These are phyloP conservation scores for Diversispora eburnea DNA, from an alignment of 192 early-diverging fungal genomes.

Conservation along the genomic window DNA sequence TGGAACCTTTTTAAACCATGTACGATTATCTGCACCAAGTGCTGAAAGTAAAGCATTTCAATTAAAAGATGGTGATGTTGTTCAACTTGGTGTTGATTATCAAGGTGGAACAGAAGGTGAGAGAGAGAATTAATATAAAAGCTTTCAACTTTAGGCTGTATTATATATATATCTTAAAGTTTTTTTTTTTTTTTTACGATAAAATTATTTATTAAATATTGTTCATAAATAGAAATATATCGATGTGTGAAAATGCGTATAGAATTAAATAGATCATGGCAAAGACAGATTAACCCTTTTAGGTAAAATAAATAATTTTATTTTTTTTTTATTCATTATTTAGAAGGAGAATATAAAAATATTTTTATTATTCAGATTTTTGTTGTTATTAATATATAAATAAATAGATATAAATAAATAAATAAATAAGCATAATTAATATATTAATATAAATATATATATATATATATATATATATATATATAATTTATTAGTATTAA, in stretches of 20 bases:
- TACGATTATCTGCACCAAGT: constrained; percentile 82
- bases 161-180: not conserved
- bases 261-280: constrained; percentile 69
- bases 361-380: too few relatives aligned
- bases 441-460: too few relatives aligned
- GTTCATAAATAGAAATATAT: constrained; percentile 69
- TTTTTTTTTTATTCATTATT: not conserved
- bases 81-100: constrained; percentile 97
- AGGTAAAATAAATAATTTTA: constrained; percentile 37
- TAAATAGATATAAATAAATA: too few relatives aligned
- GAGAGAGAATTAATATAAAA: not conserved
- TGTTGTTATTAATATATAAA: too few relatives aligned
- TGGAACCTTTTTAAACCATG: constrained; percentile 96
- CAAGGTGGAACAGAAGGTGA: constrained; percentile 82
- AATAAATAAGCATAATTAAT: not conserved
- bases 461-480: too few relatives aligned
- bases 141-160: not conserved
- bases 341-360: too few relatives aligned
- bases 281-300: constrained; percentile 62
- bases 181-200: not conserved
- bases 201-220: not conserved
- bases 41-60: constrained; percentile 78
- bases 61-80: constrained; percentile 85
- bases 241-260: constrained; percentile 88
- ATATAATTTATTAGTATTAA: constrained; percentile 33